A percentile compares a stretch with the other conserved stretches of the same genome.
Conservation (phyloP, 2,329 filamentous ascomycete species). For the Sporothrix luriei region DNA sequence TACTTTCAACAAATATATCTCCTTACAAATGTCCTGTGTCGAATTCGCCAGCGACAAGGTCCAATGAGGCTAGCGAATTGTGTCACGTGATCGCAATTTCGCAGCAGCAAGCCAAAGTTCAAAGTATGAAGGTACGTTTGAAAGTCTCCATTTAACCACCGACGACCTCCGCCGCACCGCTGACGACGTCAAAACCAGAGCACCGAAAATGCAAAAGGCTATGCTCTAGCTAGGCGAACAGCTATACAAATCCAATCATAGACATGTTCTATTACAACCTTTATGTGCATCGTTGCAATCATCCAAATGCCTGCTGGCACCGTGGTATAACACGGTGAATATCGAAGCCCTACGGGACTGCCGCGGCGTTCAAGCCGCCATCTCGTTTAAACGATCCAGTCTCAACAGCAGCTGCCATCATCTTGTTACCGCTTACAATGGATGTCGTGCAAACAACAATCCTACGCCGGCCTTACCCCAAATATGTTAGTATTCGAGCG, state of each 20-base stretch:
- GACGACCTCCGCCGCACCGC: no score
- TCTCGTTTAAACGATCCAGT: constrained; percentile 62
- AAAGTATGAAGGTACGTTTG: no score
- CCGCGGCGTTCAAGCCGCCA: background rate
- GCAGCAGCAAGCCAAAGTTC: no score
- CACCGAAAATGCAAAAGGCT: background rate
- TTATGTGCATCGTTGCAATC: background rate
- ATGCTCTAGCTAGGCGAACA: background rate
- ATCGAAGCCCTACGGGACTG: background rate
- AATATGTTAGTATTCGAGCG: constrained; percentile 4
- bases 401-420: constrained; percentile 85
- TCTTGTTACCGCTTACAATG: constrained; percentile 83
- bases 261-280: background rate
- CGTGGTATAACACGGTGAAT: background rate
- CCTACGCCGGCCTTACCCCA: constrained; percentile 51
- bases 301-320: background rate
- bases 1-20: background rate
- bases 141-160: no score
- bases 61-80: background rate
- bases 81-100: background rate
- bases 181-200: background rate
- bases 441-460: constrained; percentile 92
- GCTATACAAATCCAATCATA: background rate
- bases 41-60: background rate
- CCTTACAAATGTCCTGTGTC: background rate